Percentiles rank a stretch among this genome's conserved stretches.
phyloP scores from a whole-genome alignment of 2,329 filamentous ascomycete species.

The Coniosporium uncinatum region DNA sequence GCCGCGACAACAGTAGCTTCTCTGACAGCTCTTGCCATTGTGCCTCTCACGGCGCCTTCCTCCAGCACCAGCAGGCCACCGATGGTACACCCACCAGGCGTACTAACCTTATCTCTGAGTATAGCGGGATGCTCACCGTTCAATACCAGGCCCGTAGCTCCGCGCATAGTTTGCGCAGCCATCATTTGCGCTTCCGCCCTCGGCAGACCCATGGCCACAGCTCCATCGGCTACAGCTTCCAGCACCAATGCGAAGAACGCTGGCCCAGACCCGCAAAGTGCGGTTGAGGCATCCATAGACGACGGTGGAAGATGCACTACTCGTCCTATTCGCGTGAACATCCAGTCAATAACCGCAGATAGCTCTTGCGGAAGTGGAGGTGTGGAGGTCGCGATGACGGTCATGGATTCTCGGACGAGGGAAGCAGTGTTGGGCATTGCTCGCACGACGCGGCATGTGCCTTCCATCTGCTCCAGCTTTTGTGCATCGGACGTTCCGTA shows the following conservation, averaged over 20 bases:
- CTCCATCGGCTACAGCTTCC: conserved; percentile 72
- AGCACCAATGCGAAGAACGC: conserved; percentile 73
- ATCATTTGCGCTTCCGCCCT: conserved; percentile 68
- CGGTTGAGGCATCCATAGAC: conserved; percentile 68
- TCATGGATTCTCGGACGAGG: conserved; percentile 77
- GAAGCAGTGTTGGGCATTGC: conserved; percentile 85
- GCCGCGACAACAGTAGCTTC: conserved; percentile 67
- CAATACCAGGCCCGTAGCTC: conserved; percentile 63
- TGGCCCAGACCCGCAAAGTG: conserved; percentile 68
- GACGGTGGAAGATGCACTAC: conserved; percentile 61
- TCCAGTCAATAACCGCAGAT: conserved; percentile 61
- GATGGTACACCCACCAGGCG: conserved; percentile 74
- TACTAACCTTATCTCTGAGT: conserved; percentile 70
- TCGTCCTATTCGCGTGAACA: conserved; percentile 70
- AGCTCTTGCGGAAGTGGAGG: conserved; percentile 51
- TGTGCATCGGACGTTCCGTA: conserved; percentile 36
- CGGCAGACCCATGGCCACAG: conserved; percentile 73
- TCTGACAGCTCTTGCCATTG: conserved; percentile 60
- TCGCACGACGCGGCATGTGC: conserved; percentile 61
- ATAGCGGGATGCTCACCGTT: conserved; percentile 71
- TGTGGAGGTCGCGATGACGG: conserved; percentile 58
- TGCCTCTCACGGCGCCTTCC: conserved; percentile 64
- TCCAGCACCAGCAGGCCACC: conserved; percentile 69
- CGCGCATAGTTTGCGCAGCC: conserved; percentile 76
- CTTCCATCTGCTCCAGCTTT: conserved; percentile 7